These are phyloP conservation scores for Cryptococcus jaspeensis DNA, from an alignment of 1,284 basidiomycete genomes.

Conservation along the genomic window DNA sequence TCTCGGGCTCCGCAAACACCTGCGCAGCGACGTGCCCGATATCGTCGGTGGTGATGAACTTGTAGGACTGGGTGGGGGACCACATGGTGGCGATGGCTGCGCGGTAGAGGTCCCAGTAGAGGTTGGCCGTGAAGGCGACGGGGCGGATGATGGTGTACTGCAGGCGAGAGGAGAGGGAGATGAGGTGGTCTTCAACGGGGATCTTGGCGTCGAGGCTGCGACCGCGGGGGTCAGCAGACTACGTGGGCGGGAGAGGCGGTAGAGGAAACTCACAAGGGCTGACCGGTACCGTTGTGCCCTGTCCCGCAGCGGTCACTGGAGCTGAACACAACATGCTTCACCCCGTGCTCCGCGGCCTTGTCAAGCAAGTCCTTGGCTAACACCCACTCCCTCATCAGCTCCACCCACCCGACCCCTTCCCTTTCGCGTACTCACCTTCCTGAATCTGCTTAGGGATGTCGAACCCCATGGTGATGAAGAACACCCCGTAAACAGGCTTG, in stretches of 20 bases:
- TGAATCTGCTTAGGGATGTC: background rate
- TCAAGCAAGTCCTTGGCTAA: no score
- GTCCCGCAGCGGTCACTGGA: no score
- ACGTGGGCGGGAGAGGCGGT: no score
- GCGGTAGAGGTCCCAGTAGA: constrained; percentile 4
- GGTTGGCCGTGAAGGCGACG: constrained; percentile 15
- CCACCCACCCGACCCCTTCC: no score
- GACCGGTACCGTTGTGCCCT: no score
- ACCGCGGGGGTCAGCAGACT: no score
- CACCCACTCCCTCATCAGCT: no score
- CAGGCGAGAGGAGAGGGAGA: background rate
- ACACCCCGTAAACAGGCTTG: constrained; percentile 10
- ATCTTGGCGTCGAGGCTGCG: constrained; percentile 12
- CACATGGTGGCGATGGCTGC: constrained; percentile 12
- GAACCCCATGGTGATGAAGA: constrained; percentile 1
- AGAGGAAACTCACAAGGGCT: no score
- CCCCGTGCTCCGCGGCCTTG: no score
- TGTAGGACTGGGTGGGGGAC: constrained; percentile 6
- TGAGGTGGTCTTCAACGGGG: constrained; percentile 1
- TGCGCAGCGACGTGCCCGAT: constrained; percentile 11
- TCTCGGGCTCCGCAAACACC: constrained; percentile 6
- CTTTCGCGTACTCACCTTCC: constrained; percentile 1
- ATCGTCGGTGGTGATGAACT: constrained; percentile 8
- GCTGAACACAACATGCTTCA: no score
- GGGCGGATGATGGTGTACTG: constrained; percentile 14